These are phyloP conservation scores for Tremellales sp. DNA, from an alignment of 1,284 basidiomycete species.

Conservation along the genomic window DNA sequence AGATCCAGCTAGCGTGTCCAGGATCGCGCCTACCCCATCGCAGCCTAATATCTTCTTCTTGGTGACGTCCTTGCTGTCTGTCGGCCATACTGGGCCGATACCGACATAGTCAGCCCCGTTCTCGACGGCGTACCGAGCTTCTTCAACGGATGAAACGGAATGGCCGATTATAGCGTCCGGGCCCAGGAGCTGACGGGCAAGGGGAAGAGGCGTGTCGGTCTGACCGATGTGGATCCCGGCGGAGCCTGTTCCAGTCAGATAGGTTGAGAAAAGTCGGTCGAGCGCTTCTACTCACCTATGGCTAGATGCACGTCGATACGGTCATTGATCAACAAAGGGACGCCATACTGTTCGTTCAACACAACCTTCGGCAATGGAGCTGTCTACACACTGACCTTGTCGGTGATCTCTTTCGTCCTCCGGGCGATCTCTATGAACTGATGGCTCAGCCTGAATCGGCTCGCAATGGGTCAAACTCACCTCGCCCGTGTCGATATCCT, in stretches of 20 bases:
- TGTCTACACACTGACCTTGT: slow-evolving; percentile 49
- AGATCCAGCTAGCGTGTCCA: slow-evolving; percentile 62
- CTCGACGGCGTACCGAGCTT: slow-evolving; percentile 56
- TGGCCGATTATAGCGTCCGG: slow-evolving; percentile 71
- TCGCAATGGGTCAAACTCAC: slow-evolving; percentile 47
- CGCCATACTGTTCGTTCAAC: slow-evolving; percentile 55
- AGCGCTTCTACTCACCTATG: slow-evolving; percentile 46
- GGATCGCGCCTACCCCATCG: slow-evolving; percentile 61
- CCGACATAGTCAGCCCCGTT: slow-evolving; percentile 74
- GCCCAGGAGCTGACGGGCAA: slow-evolving; percentile 70
- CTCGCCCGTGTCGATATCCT: slow-evolving; percentile 70
- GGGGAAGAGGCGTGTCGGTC: slow-evolving; percentile 71
- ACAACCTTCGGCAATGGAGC: not conserved
- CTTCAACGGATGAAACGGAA: slow-evolving; percentile 66
- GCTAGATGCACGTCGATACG: slow-evolving; percentile 82
- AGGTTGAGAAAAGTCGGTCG: too few species aligned
- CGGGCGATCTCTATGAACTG: slow-evolving; percentile 77
- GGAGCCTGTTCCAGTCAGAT: slow-evolving; percentile 47
- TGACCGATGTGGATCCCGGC: slow-evolving; percentile 89
- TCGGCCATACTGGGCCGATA: slow-evolving; percentile 73
- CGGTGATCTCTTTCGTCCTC: slow-evolving; percentile 68
- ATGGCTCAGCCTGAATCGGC: slow-evolving; percentile 15
- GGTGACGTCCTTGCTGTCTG: slow-evolving; percentile 65
- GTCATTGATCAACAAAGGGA: slow-evolving; percentile 89
- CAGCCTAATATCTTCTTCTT: slow-evolving; percentile 58